These are phyloP conservation scores for Lippia alba DNA, from an alignment of 305 asterid species.

Conservation along the genomic window DNA sequence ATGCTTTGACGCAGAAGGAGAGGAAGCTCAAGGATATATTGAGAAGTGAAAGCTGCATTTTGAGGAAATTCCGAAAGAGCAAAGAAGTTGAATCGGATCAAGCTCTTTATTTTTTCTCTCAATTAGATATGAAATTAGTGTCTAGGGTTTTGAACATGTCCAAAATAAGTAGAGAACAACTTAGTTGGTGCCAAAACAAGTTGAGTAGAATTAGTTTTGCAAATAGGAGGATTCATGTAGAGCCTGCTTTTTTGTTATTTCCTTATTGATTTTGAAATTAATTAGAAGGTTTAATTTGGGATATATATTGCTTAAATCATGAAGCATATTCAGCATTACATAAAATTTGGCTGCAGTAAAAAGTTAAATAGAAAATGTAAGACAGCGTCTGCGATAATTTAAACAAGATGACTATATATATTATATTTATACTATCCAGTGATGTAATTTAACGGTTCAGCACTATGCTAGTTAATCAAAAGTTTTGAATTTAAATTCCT, in stretches of 20 bases:
- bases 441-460: too few relatives aligned
- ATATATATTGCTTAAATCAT: too few relatives aligned
- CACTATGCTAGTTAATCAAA: too few relatives aligned
- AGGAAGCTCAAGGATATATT: slow-evolving; percentile 66
- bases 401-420: too few relatives aligned
- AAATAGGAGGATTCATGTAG: slow-evolving; percentile 57
- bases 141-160: slow-evolving; percentile 74
- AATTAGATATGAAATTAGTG: slow-evolving; percentile 79
- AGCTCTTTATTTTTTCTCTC: slow-evolving; percentile 70
- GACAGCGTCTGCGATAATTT: too few relatives aligned
- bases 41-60: slow-evolving; percentile 72
- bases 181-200: slow-evolving; percentile 77
- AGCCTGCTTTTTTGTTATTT: slow-evolving; percentile 72
- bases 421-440: too few relatives aligned
- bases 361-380: too few relatives aligned
- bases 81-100: slow-evolving; percentile 57
- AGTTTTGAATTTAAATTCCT: too few relatives aligned
- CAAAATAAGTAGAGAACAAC: slow-evolving; percentile 66
- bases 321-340: too few relatives aligned
- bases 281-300: too few relatives aligned
- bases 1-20: slow-evolving; percentile 64
- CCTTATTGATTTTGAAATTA: slow-evolving; percentile 55
- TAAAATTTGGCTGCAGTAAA: too few relatives aligned
- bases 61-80: slow-evolving; percentile 56
- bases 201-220: slow-evolving; percentile 66